These are phyloP conservation scores for Penicillium tannophilum DNA, from an alignment of 495 filamentous ascomycete species.

Conservation along the genomic window DNA sequence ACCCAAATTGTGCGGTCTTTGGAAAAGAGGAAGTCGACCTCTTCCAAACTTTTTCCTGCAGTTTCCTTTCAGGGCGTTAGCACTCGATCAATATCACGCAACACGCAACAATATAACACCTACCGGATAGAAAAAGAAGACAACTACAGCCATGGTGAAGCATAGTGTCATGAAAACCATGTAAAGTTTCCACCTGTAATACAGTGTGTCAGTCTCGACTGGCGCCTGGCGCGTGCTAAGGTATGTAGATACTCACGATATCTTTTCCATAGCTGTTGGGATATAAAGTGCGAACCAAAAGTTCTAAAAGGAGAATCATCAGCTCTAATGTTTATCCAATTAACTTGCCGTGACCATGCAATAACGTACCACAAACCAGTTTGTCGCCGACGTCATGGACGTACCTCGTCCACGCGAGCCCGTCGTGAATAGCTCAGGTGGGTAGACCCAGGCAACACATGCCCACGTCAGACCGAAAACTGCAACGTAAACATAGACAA, in stretches of 20 bases:
- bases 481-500: conserved; percentile 26
- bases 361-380: conserved; percentile 29
- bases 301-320: conserved; percentile 15
- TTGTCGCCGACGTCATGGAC: conserved; percentile 25
- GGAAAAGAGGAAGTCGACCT: conserved; percentile 32
- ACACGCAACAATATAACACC: neutral
- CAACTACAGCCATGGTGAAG: conserved; percentile 18
- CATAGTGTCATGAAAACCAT: conserved; percentile 30
- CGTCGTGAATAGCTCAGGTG: conserved; percentile 21
- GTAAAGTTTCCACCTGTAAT: conserved; percentile 23
- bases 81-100: neutral
- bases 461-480: conserved; percentile 24
- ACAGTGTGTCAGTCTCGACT: neutral
- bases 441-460: conserved; percentile 28
- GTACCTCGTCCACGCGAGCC: conserved; percentile 23
- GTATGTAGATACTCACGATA: conserved; percentile 19
- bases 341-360: neutral
- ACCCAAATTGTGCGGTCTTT: conserved; percentile 26
- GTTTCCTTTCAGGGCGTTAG: conserved; percentile 18
- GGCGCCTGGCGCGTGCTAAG: neutral
- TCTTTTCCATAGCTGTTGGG: conserved; percentile 27
- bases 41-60: conserved; percentile 26
- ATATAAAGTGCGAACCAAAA: conserved; percentile 35
- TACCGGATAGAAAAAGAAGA: conserved; percentile 28
- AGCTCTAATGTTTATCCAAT: neutral